Percentiles rank a stretch among this genome's conserved stretches.
Conservation (phyloP, 192 early-diverging fungal genomes). For the Cetraspora pellucida region DNA sequence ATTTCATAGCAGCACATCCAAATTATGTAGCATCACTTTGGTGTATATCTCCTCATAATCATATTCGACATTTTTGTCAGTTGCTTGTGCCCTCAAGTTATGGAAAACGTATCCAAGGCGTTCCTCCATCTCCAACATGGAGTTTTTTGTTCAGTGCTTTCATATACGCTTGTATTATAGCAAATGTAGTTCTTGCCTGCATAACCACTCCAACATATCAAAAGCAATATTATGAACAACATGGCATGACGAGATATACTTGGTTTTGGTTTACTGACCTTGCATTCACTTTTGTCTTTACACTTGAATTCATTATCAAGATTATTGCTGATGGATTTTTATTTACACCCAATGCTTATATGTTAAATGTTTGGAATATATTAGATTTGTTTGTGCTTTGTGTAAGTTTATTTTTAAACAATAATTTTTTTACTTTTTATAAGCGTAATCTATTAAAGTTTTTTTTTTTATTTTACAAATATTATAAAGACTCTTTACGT, state of each 20-base stretch:
- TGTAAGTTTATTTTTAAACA: too few relatives aligned
- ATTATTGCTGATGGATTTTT: slow-evolving; percentile 63
- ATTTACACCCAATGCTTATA: slow-evolving; percentile 62
- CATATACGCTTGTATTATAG: slow-evolving; percentile 51
- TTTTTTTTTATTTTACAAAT: too few relatives aligned
- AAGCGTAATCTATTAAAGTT: too few relatives aligned
- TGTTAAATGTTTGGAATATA: slow-evolving; percentile 60
- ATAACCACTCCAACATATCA: slow-evolving; percentile 54
- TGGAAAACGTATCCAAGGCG: slow-evolving; percentile 52
- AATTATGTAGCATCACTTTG: slow-evolving; percentile 56
- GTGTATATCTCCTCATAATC: slow-evolving; percentile 52
- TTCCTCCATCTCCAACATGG: slow-evolving; percentile 39
- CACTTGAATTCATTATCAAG: slow-evolving; percentile 56
- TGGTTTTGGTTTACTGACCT: slow-evolving; percentile 45
- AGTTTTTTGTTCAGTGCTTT: slow-evolving; percentile 50
- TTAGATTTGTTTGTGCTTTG: slow-evolving; percentile 61
- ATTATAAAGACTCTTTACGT: slow-evolving; percentile 49
- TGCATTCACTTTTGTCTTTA: slow-evolving; percentile 55
- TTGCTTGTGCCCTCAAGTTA: slow-evolving; percentile 52
- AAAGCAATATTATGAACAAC: slow-evolving; percentile 39
- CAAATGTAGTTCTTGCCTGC: slow-evolving; percentile 50
- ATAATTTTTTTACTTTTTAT: too few relatives aligned
- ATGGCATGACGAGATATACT: background rate
- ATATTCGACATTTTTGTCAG: slow-evolving; percentile 51
- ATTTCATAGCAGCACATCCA: slow-evolving; percentile 50